Percentiles rank a stretch among this genome's conserved stretches.
phyloP scores from a whole-genome alignment of 2,329 filamentous ascomycete genomes.

The Pseudogymnoascus sp. region DNA sequence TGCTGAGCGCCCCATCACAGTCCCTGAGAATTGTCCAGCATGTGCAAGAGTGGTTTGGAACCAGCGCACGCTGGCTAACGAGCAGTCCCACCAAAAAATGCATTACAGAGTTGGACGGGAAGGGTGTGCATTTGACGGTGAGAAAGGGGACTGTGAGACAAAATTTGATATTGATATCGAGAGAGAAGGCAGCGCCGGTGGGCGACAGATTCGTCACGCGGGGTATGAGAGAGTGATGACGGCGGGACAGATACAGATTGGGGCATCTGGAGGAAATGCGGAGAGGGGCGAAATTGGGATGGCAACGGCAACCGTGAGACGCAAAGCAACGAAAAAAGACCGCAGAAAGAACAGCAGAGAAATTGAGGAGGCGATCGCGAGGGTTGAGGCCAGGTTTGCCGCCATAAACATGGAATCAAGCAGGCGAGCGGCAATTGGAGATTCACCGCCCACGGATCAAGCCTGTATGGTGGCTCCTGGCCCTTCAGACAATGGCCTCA shows the following conservation, averaged over 20 bases:
- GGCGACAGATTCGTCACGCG: not conserved
- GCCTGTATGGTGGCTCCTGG: not conserved
- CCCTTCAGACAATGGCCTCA: not conserved
- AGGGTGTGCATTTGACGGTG: not conserved
- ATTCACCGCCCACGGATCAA: not conserved
- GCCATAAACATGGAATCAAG: not conserved
- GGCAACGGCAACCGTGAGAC: not conserved
- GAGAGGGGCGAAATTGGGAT: not conserved
- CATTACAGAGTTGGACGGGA: not conserved
- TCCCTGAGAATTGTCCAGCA: slow-evolving; percentile 23
- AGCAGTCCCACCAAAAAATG: not conserved
- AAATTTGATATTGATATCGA: slow-evolving; percentile 1
- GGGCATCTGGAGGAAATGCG: not conserved
- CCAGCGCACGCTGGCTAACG: slow-evolving; percentile 10
- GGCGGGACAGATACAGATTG: not conserved
- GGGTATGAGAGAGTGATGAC: not conserved
- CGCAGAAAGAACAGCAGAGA: not conserved
- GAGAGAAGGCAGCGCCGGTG: not conserved
- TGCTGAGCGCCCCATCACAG: slow-evolving; percentile 21
- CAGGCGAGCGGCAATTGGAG: not conserved
- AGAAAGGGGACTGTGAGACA: not conserved
- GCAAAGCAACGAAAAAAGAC: not conserved
- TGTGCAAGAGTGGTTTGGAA: slow-evolving; percentile 28
- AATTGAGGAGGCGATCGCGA: slow-evolving; percentile 7
- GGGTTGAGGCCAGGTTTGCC: not conserved